phyloP scores from a whole-genome alignment of 1,139 yeast species.

The Yamadazyma taylorii region DNA sequence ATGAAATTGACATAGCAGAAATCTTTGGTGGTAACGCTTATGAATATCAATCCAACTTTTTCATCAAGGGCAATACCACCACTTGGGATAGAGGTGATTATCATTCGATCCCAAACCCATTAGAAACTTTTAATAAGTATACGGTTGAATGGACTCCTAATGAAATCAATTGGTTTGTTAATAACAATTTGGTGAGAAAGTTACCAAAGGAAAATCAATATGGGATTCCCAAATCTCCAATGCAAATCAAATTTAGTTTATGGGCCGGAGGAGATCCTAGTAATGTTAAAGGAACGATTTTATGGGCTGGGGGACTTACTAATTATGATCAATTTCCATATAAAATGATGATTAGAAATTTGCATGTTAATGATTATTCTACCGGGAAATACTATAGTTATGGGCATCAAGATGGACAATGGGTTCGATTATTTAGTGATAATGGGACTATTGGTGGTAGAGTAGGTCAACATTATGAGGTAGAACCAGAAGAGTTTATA shows the following conservation, averaged over 20 bases:
- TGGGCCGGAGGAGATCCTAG: slow-evolving; percentile 46
- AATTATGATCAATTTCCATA: slow-evolving; percentile 36
- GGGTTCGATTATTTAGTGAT: slow-evolving; percentile 14
- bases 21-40: slow-evolving; percentile 39
- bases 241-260: slow-evolving; percentile 37
- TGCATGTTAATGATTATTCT: slow-evolving; percentile 35
- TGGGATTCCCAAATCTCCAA: slow-evolving; percentile 41
- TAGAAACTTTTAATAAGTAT: slow-evolving; percentile 26
- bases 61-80: slow-evolving; percentile 45
- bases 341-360: slow-evolving; percentile 30
- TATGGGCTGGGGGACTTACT: slow-evolving; percentile 45
- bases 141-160: slow-evolving; percentile 42
- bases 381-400: slow-evolving; percentile 31
- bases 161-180: slow-evolving; percentile 31
- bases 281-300: slow-evolving; percentile 37
- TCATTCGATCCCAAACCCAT: slow-evolving; percentile 26
- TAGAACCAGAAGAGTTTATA: background rate
- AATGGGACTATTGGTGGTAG: slow-evolving; percentile 11
- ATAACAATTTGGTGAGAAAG: slow-evolving; percentile 29
- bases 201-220: slow-evolving; percentile 20
- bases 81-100: slow-evolving; percentile 42
- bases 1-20: slow-evolving; percentile 49
- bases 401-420: slow-evolving; percentile 20
- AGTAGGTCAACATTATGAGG: background rate
- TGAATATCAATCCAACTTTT: slow-evolving; percentile 43